phyloP scores from a whole-genome alignment of 2,329 filamentous ascomycete genomes.

The Hirsutella thompsonii region DNA sequence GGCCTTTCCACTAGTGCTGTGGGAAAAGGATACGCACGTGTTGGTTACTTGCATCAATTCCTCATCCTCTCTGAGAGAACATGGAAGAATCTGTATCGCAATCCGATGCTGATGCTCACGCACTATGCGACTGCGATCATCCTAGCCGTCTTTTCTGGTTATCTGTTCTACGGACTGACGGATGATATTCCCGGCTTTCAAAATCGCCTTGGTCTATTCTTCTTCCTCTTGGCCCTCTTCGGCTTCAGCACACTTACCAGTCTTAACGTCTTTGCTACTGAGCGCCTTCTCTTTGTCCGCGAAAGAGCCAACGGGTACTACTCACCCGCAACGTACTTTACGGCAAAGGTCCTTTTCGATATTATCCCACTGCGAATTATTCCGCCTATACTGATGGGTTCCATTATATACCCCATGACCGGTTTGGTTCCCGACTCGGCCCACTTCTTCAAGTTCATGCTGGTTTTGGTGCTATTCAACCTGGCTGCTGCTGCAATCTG shows the following conservation, averaged over 20 bases:
- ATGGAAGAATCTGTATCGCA: constrained; percentile 94
- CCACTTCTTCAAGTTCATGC: constrained; percentile 83
- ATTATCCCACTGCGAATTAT: constrained; percentile 89
- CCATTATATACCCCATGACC: constrained; percentile 97
- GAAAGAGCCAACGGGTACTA: constrained; percentile 98
- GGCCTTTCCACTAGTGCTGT: constrained; percentile 42
- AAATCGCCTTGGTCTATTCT: constrained; percentile 91
- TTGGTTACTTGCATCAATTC: constrained; percentile 74
- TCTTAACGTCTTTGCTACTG: constrained; percentile 82
- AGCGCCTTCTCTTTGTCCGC: constrained; percentile 80
- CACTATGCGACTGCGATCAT: constrained; percentile 97
- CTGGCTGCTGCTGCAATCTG: constrained; percentile 87
- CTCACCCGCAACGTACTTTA: constrained; percentile 83
- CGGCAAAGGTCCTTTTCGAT: constrained; percentile 95
- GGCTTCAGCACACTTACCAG: constrained; percentile 94
- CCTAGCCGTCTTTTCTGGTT: constrained; percentile 86
- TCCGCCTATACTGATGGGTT: constrained; percentile 86
- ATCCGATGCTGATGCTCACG: constrained; percentile 95
- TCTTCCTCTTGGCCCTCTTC: constrained; percentile 91
- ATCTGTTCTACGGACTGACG: constrained; percentile 89
- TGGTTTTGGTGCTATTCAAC: constrained; percentile 92
- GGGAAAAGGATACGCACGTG: constrained; percentile 69
- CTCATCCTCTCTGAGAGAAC: constrained; percentile 79
- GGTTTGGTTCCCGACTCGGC: constrained; percentile 70
- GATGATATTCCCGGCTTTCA: constrained; percentile 97